Evolutionary conservation across 257 asterid genomes (phyloP).

Genomic region (Solanum etuberosum): DNA sequence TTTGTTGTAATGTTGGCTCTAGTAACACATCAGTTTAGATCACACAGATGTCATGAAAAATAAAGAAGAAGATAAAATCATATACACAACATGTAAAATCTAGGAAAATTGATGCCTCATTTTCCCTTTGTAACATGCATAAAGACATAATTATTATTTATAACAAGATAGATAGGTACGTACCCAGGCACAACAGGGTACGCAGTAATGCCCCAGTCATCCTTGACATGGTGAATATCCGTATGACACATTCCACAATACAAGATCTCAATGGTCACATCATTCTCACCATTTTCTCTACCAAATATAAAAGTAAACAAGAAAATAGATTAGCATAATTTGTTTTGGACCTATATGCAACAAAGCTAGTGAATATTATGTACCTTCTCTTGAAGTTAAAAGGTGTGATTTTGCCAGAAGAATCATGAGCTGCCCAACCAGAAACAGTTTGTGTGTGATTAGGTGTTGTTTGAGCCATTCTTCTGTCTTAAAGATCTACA

Average conservation of each 20-base stretch:
- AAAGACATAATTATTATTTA: not conserved
- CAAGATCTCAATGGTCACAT: conserved; percentile 26
- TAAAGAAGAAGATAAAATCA: not conserved
- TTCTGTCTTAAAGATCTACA: not conserved
- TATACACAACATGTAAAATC: not conserved
- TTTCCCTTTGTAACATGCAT: not conserved
- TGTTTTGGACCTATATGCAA: not conserved
- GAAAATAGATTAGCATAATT: not conserved
- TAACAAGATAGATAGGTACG: conserved; percentile 1
- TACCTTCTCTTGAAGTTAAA: conserved; percentile 35
- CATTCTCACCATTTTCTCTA: conserved; percentile 35
- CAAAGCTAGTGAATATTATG: not conserved
- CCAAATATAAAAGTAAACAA: not conserved
- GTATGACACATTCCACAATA: conserved; percentile 46
- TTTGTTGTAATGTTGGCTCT: not conserved
- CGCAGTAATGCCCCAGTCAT: conserved; percentile 40
- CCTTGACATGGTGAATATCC: conserved; percentile 28
- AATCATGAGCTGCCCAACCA: conserved; percentile 19
- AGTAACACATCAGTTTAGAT: not conserved
- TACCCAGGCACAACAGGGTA: conserved; percentile 48
- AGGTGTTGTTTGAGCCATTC: not conserved
- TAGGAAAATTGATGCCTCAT: not conserved
- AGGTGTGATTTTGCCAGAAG: conserved; percentile 31
- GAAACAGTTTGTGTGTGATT: not conserved
- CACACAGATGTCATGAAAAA: not conserved